phyloP scores from a whole-genome alignment of 345 rosid genomes.

The Kandelia obovata region DNA sequence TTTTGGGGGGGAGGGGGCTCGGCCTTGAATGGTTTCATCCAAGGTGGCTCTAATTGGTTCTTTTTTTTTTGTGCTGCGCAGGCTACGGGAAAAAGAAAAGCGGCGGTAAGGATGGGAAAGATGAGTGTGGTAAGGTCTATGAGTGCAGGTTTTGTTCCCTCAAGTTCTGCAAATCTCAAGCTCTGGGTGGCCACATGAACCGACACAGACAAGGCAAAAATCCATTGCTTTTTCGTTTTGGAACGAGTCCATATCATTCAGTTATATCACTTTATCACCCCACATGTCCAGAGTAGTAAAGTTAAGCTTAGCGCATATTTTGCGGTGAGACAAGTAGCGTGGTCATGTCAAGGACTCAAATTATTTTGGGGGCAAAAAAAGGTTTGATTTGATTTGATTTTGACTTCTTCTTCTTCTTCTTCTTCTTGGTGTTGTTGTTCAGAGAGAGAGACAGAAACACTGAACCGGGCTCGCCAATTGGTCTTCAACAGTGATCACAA shows the following conservation, averaged over 20 bases:
- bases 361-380: conserved; percentile 4
- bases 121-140: conserved; percentile 83
- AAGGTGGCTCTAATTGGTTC: conserved; percentile 43
- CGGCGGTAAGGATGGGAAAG: conserved; percentile 75
- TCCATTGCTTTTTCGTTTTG: background rate
- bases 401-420: conserved; percentile 5
- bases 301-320: background rate
- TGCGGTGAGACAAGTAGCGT: conserved; percentile 14
- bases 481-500: conserved; percentile 71
- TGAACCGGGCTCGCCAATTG: conserved; percentile 97
- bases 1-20: conserved; percentile 13
- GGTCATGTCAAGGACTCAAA: conserved; percentile 28
- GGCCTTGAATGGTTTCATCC: conserved; percentile 34
- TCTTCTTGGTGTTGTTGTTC: conserved; percentile 28
- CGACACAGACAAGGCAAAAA: conserved; percentile 96
- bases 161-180: conserved; percentile 99
- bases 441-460: conserved; percentile 98
- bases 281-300: no score
- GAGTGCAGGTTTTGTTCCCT: conserved; percentile 99
- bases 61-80: conserved; percentile 20
- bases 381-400: conserved; percentile 24
- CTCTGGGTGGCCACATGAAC: conserved; percentile 99
- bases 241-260: background rate
- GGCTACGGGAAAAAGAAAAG: conserved; percentile 58
- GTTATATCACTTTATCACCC: no score